These are phyloP conservation scores for Pseudofabraea citricarpa DNA, from an alignment of 2,329 filamentous ascomycete species.

Conservation along the genomic window DNA sequence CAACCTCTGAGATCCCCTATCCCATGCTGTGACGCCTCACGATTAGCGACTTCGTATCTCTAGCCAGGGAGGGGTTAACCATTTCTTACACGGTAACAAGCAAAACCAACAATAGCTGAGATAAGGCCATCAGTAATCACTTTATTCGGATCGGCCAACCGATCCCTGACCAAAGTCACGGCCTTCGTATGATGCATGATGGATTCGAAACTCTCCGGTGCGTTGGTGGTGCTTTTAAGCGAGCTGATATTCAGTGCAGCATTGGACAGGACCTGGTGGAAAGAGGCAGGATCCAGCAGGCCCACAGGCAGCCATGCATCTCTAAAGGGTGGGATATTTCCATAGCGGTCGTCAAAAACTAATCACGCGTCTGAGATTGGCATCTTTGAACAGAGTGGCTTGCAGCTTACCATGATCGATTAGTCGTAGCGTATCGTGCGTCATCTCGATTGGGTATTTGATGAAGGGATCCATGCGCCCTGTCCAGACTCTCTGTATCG, in stretches of 20 bases:
- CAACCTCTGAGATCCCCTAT: conserved; percentile 4
- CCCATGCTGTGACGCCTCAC: not conserved
- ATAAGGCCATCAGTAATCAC: not conserved
- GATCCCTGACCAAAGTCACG: conserved; percentile 3
- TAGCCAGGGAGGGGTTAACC: not conserved
- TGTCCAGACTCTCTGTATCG: conserved; percentile 6
- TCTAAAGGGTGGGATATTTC: not conserved
- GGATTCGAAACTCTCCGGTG: conserved; percentile 4
- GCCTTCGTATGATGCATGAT: conserved; percentile 8
- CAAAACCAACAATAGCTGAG: conserved; percentile 2
- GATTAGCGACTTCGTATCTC: not conserved
- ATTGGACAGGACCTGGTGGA: not conserved
- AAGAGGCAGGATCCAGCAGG: not conserved
- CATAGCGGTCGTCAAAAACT: conserved; percentile 9
- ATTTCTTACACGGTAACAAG: conserved; percentile 11
- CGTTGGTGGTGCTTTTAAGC: not conserved
- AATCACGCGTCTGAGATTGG: not conserved
- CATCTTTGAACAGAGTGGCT: no score
- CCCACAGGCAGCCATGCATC: not conserved
- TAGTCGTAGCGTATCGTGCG: conserved; percentile 5
- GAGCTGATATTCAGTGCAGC: not conserved
- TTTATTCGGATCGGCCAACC: not conserved
- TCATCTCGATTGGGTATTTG: conserved; percentile 2
- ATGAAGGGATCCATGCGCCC: conserved; percentile 3
- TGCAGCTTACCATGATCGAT: conserved; percentile 9